These are phyloP conservation scores for Penicillium sp. DNA, from an alignment of 2,329 filamentous ascomycete species.

Conservation along the genomic window DNA sequence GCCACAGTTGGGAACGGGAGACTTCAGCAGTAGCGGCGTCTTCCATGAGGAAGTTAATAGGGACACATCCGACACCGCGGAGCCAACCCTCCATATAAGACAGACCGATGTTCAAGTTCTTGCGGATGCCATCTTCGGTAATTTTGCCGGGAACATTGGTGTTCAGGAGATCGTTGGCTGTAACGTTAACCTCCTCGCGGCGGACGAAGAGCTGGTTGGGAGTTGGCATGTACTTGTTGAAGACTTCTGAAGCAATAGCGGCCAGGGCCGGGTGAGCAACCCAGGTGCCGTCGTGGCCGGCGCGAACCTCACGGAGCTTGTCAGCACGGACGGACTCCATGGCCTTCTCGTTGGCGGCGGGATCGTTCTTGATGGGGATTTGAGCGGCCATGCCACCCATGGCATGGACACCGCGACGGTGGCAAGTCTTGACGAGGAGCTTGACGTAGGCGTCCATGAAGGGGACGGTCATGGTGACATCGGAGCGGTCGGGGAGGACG, in stretches of 20 bases:
- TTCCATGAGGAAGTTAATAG: slow-evolving; percentile 98
- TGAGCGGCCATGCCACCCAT: slow-evolving; percentile 99
- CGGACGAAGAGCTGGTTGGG: slow-evolving; percentile 93
- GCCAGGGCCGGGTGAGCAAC: slow-evolving; percentile 94
- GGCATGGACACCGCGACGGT: slow-evolving; percentile 93
- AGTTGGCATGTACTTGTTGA: slow-evolving; percentile 98
- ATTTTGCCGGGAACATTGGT: slow-evolving; percentile 94
- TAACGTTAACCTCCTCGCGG: slow-evolving; percentile 83
- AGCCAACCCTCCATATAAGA: slow-evolving; percentile 99
- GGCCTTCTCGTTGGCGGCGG: slow-evolving; percentile 83
- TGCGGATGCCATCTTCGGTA: slow-evolving; percentile 91
- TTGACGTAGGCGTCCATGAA: slow-evolving; percentile 99
- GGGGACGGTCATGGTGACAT: slow-evolving; percentile 94
- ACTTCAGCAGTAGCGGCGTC: slow-evolving; percentile 97
- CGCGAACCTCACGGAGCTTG: slow-evolving; percentile 92
- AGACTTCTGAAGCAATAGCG: slow-evolving; percentile 81
- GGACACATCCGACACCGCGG: slow-evolving; percentile 89
- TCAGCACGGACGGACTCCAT: slow-evolving; percentile 92
- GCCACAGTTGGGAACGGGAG: slow-evolving; percentile 90
- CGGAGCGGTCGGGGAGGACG: slow-evolving; percentile 84
- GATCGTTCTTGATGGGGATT: slow-evolving; percentile 96
- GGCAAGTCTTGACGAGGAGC: slow-evolving; percentile 96
- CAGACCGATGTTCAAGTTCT: slow-evolving; percentile 95
- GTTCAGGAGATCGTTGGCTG: slow-evolving; percentile 87
- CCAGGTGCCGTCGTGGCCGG: slow-evolving; percentile 96